phyloP scores from a whole-genome alignment of 495 filamentous ascomycete species.

The Pseudevernia furfuracea region DNA sequence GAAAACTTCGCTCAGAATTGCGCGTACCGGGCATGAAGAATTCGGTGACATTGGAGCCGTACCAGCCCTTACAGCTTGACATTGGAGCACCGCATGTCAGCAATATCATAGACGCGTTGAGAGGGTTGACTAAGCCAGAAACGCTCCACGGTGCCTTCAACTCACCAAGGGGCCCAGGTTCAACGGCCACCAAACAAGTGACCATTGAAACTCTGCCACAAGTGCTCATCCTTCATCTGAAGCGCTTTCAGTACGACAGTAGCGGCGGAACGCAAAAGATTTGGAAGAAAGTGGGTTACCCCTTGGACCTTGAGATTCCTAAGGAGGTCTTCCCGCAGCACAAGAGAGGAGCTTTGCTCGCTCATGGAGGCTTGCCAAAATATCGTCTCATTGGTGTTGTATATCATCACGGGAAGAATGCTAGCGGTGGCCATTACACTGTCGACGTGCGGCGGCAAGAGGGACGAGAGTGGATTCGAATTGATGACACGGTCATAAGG shows the following conservation, averaged over 20 bases:
- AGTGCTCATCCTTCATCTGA: slow-evolving; percentile 88
- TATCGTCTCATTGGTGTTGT: slow-evolving; percentile 88
- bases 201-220: slow-evolving; percentile 90
- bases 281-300: slow-evolving; percentile 96
- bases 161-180: slow-evolving; percentile 66
- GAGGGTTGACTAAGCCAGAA: slow-evolving; percentile 73
- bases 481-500: slow-evolving; percentile 88
- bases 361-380: slow-evolving; percentile 60
- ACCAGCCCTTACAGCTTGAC: slow-evolving; percentile 89
- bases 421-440: slow-evolving; percentile 91
- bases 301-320: slow-evolving; percentile 87
- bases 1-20: slow-evolving; percentile 82
- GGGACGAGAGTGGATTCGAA: slow-evolving; percentile 84
- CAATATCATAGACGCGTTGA: slow-evolving; percentile 87
- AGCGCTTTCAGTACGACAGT: slow-evolving; percentile 93
- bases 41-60: slow-evolving; percentile 86
- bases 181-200: slow-evolving; percentile 81
- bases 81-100: slow-evolving; percentile 78
- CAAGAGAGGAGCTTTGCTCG: slow-evolving; percentile 55
- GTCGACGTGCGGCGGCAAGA: slow-evolving; percentile 94
- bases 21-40: slow-evolving; percentile 78
- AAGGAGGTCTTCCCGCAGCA: slow-evolving; percentile 79
- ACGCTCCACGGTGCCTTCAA: slow-evolving; percentile 81
- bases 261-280: slow-evolving; percentile 92
- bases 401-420: slow-evolving; percentile 95